Conservation (phyloP, 192 early-diverging fungal genomes). For the Umbelopsis sp. region DNA sequence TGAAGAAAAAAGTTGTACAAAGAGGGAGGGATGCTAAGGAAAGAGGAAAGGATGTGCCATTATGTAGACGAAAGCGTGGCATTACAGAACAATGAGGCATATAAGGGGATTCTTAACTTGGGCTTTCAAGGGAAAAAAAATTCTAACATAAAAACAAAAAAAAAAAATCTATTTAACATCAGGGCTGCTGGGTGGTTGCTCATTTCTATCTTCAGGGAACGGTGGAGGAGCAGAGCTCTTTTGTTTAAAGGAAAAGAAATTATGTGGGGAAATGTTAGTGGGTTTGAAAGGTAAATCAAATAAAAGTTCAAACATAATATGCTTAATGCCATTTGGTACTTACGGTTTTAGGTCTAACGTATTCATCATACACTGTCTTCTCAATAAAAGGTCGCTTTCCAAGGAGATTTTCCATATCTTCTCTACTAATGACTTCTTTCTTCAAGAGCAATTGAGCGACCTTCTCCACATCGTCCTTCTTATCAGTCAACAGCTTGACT, state of each 20-base stretch:
- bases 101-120: neutral
- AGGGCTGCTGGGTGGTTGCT: neutral
- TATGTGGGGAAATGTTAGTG: neutral
- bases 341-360: conserved; percentile 36
- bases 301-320: neutral
- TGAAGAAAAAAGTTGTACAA: neutral
- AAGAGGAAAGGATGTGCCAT: conserved; percentile 6
- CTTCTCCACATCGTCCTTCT: conserved; percentile 82
- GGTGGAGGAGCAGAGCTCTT: conserved; percentile 11
- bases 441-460: conserved; percentile 87
- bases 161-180: neutral
- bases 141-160: neutral
- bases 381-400: conserved; percentile 79
- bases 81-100: conserved; percentile 9
- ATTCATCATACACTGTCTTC: conserved; percentile 66
- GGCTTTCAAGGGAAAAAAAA: neutral
- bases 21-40: neutral
- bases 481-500: conserved; percentile 75
- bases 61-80: neutral
- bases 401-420: conserved; percentile 88
- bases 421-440: conserved; percentile 93
- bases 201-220: neutral
- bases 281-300: neutral
- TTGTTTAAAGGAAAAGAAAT: no score
- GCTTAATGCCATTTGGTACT: neutral